Evolutionary conservation across 305 asterid species (phyloP).

Genomic region (Fraxinus greggii): DNA sequence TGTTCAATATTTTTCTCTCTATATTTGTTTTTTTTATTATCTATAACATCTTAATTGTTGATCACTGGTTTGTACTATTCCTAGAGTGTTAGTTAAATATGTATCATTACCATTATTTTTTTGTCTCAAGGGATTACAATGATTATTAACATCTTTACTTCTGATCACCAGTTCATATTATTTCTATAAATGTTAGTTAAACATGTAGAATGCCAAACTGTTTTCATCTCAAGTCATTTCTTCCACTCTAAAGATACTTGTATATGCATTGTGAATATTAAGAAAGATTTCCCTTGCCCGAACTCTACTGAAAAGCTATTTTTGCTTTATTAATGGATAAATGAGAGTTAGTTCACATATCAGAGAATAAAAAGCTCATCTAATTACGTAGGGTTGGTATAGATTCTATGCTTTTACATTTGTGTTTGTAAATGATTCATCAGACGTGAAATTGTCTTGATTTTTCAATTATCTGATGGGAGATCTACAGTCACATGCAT

Average conservation of each 20-base stretch:
- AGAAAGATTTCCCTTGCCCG: background rate
- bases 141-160: constrained; percentile 6
- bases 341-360: background rate
- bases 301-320: background rate
- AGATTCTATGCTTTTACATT: background rate
- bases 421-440: background rate
- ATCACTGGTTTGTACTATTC: constrained; percentile 10
- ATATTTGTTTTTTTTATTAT: background rate
- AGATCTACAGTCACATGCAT: background rate
- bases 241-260: constrained; percentile 13
- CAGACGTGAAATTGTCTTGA: background rate
- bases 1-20: background rate
- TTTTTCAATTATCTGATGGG: background rate
- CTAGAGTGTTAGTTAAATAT: constrained; percentile 5
- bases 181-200: background rate
- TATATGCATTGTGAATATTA: background rate
- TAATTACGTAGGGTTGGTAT: background rate
- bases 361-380: background rate
- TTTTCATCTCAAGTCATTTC: background rate
- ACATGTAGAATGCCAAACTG: constrained; percentile 2
- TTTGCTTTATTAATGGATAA: background rate
- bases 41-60: constrained; percentile 19
- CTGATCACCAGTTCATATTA: constrained; percentile 7
- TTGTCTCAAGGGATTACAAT: background rate
- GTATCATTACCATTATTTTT: background rate